Evolutionary conservation across 768 basidiomycete genomes (phyloP), one percentile per base, ranked within the genome.

Genomic region (Hysterangium stoloniferum): DNA sequence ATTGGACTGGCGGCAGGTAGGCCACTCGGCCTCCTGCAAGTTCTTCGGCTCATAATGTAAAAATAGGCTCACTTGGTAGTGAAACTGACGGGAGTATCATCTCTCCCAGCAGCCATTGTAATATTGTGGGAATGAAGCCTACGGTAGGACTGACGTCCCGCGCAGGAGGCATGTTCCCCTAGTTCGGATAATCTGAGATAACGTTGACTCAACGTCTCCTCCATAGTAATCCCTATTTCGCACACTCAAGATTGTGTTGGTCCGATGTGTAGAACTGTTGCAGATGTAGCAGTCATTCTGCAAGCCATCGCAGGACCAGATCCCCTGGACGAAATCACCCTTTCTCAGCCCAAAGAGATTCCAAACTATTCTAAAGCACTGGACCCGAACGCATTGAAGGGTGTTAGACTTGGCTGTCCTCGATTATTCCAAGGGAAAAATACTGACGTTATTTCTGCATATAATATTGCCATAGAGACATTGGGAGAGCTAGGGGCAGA

Each of bases 361-460:
- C 82, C 81, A 0, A 73, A 81, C 57, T 84, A 70, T 57, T 76
- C 70, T 0, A 66, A 71, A 56, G 78, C 80, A 0, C 66, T 84
- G 4, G 66, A 71, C 40, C 61, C 62, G 31, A 61, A 74, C 27
- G 75, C 76, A 0, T 63, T 84, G 27, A 56, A 59, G 13, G 74
- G 73, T 42, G 71, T 62, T 43, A 68, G 74, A 4, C 57, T 77
- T 8, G 76, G 76, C 12, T 68, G 76, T 3, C 71, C 74, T 1
- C 66, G 75, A 4, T 52, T 48, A 15, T 61, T 68, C 20, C 24
- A n/a, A 32, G 20, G 27, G 5, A 34, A 50, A 12, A 31, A 57
- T 31, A 44, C 35, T 4, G 45, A 60, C 17, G 58, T 66, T 25
- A 46, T 63, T 4, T 53, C 68, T 4, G 69, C 65, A 32, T 76